These are phyloP conservation scores for Phaeosphaeria sp. DNA, from an alignment of 2,329 filamentous ascomycete species.

Conservation along the genomic window DNA sequence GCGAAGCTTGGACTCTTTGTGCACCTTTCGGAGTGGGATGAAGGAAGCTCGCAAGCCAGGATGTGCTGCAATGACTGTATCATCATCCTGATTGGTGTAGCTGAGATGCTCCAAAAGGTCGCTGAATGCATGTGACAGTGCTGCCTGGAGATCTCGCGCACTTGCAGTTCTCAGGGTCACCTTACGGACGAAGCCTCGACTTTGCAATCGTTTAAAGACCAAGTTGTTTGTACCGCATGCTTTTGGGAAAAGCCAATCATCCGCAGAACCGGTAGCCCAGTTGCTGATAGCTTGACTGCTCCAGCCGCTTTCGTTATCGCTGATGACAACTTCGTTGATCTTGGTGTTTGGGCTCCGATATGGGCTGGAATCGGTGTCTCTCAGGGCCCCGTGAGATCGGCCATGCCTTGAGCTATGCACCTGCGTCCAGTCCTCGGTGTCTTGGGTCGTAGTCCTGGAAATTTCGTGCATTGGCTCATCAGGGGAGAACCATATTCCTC, in stretches of 20 bases:
- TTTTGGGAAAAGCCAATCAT: conserved; percentile 71
- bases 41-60: conserved; percentile 71
- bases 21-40: conserved; percentile 78
- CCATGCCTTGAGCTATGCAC: conserved; percentile 24
- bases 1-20: conserved; percentile 74
- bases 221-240: conserved; percentile 69
- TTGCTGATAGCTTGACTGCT: conserved; percentile 56
- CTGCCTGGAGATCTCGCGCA: conserved; percentile 70
- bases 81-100: conserved; percentile 35
- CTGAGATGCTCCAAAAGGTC: conserved; percentile 52
- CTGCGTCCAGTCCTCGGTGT: conserved; percentile 57
- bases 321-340: conserved; percentile 23
- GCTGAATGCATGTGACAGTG: conserved; percentile 68
- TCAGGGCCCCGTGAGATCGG: conserved; percentile 8
- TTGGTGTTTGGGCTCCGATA: conserved; percentile 16
- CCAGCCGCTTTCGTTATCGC: conserved; percentile 54
- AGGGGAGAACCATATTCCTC: conserved; percentile 60
- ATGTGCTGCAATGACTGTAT: conserved; percentile 29
- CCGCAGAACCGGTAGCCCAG: conserved; percentile 54
- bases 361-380: conserved; percentile 35
- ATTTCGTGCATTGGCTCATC: conserved; percentile 49
- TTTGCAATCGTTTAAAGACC: conserved; percentile 74
- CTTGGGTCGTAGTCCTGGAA: conserved; percentile 45
- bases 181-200: conserved; percentile 72
- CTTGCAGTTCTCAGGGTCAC: conserved; percentile 68